Evolutionary conservation across 768 basidiomycete genomes (phyloP).

Genomic region (Boletus coccyginus): DNA sequence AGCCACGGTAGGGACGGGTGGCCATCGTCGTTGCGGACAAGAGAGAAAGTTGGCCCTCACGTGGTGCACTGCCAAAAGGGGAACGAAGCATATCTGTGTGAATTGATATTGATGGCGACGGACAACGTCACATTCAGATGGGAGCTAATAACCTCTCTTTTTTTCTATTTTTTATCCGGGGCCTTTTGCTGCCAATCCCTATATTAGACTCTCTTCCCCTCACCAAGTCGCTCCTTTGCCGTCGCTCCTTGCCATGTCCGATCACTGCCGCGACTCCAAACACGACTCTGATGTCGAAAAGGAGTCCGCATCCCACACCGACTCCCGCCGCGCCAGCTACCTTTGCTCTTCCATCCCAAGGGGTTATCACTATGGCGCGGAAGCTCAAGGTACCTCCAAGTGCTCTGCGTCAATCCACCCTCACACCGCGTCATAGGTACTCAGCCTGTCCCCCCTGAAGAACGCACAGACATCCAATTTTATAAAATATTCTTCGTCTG

Average conservation of each 20-base stretch:
- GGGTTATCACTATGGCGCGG: conserved; percentile 33
- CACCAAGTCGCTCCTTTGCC: conserved; percentile 5
- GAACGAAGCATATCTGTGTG: not conserved
- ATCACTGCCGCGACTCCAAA: conserved; percentile 18
- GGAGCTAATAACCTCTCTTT: not conserved
- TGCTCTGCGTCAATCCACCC: rapidly evolving
- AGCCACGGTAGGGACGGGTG: conserved; percentile 66
- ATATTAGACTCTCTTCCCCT: conserved; percentile 11
- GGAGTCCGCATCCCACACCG: conserved; percentile 20
- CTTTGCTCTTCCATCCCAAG: conserved; percentile 1
- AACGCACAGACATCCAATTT: conserved; percentile 55
- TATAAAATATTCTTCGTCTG: conserved; percentile 70
- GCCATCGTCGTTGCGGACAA: not conserved
- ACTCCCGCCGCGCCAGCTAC: conserved; percentile 6
- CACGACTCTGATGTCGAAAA: conserved; percentile 29
- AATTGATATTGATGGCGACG: not conserved
- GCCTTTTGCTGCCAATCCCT: not conserved
- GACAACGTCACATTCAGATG: conserved; percentile 6
- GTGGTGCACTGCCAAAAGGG: conserved; percentile 9
- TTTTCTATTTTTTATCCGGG: not conserved
- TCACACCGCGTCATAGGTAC: conserved; percentile 38
- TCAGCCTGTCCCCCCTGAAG: conserved; percentile 46
- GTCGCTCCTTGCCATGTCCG: conserved; percentile 22
- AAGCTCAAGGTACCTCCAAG: conserved; percentile 24
- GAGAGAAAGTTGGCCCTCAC: conserved; percentile 4